Percentiles rank a stretch among this genome's conserved stretches.
These are phyloP conservation scores for Fusarium sp. DNA, from an alignment of 2,329 filamentous ascomycete species.

Conservation along the genomic window DNA sequence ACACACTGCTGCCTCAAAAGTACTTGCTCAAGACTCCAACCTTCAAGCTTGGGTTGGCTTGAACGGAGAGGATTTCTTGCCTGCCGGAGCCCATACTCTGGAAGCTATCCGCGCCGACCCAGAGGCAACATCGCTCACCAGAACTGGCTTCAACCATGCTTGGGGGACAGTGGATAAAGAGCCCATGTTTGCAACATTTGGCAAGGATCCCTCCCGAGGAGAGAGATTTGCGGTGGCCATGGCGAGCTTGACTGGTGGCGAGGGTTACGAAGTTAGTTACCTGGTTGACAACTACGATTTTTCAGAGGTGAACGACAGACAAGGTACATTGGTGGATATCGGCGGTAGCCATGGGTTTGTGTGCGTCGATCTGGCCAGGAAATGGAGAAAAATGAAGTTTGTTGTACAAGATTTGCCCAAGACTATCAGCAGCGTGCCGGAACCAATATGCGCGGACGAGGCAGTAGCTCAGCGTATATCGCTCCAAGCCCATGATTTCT, in stretches of 20 bases:
- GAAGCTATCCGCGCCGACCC: slow-evolving; percentile 61
- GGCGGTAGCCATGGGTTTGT: slow-evolving; percentile 71
- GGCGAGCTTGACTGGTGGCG: slow-evolving; percentile 66
- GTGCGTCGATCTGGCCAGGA: slow-evolving; percentile 66
- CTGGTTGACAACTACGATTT: slow-evolving; percentile 69
- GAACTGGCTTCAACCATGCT: slow-evolving; percentile 65
- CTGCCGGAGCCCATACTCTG: slow-evolving; percentile 62
- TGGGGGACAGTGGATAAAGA: slow-evolving; percentile 65
- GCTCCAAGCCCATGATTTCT: slow-evolving; percentile 69
- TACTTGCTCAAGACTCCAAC: slow-evolving; percentile 62
- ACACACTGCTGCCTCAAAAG: slow-evolving; percentile 67
- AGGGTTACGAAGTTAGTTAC: slow-evolving; percentile 68
- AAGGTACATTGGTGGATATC: slow-evolving; percentile 68
- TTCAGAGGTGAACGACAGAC: slow-evolving; percentile 57
- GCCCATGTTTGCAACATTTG: slow-evolving; percentile 67
- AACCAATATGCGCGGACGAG: slow-evolving; percentile 56
- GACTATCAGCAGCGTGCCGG: slow-evolving; percentile 62
- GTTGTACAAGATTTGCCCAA: slow-evolving; percentile 68
- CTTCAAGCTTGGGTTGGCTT: slow-evolving; percentile 69
- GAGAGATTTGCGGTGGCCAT: slow-evolving; percentile 68
- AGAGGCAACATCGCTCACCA: slow-evolving; percentile 62
- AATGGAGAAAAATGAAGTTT: slow-evolving; percentile 65
- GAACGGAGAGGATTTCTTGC: slow-evolving; percentile 67
- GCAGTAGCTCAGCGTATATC: slow-evolving; percentile 57
- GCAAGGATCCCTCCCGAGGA: slow-evolving; percentile 62